Evolutionary conservation across 306 rosid species (phyloP).

Genomic region (Gastrolobium villosum): DNA sequence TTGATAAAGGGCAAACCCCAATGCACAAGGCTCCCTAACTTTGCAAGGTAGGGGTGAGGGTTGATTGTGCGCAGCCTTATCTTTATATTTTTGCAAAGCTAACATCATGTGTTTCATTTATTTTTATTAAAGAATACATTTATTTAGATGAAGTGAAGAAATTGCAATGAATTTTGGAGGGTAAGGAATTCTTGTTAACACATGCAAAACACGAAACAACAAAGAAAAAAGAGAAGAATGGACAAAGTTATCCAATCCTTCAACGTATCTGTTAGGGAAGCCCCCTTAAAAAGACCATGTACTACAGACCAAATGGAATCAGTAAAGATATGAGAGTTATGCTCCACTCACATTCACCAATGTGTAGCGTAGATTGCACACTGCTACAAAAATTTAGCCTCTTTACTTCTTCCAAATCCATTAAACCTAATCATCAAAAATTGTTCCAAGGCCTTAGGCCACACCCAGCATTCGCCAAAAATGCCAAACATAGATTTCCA

Average conservation of each 20-base stretch:
- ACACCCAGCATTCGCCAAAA: neutral
- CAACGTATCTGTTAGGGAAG: slow-evolving; percentile 1
- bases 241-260: neutral
- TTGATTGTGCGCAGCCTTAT: too few relatives aligned
- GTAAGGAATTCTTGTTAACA: neutral
- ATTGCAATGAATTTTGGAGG: slow-evolving; percentile 10
- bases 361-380: neutral
- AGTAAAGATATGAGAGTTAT: neutral
- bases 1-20: neutral
- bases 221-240: neutral
- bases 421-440: neutral
- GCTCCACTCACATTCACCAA: neutral
- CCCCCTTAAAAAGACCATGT: neutral
- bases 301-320: neutral
- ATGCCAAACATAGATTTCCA: neutral
- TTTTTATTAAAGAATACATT: neutral
- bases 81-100: neutral
- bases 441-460: neutral
- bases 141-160: slow-evolving; percentile 3
- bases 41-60: too few relatives aligned
- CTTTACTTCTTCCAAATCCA: slow-evolving; percentile 13
- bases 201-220: neutral
- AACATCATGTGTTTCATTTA: neutral
- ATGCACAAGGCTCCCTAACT: too few relatives aligned
- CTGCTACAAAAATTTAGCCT: neutral